These are phyloP conservation scores for Cryptococcus depauperatus DNA, from an alignment of 1,284 basidiomycete species.

Conservation along the genomic window DNA sequence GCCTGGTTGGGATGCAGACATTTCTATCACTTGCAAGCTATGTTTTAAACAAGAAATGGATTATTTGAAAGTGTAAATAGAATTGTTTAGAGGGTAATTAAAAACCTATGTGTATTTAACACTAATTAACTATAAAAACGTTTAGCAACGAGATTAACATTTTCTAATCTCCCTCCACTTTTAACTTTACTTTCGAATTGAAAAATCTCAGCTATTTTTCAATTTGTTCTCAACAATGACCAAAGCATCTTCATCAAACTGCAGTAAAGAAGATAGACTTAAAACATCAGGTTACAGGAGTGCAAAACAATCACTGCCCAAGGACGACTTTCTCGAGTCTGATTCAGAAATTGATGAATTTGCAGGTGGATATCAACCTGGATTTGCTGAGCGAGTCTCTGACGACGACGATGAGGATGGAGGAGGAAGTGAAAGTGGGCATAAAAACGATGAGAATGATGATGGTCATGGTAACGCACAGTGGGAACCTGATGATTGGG, in stretches of 20 bases:
- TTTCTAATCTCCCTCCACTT: background rate
- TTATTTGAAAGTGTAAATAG: too few species aligned
- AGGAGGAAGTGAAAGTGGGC: conserved; percentile 46
- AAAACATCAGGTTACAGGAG: background rate
- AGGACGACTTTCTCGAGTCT: conserved; percentile 31
- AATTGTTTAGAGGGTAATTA: too few species aligned
- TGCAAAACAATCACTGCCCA: conserved; percentile 4
- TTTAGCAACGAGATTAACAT: background rate
- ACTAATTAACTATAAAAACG: conserved; percentile 3
- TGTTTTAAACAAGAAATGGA: background rate
- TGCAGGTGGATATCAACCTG: conserved; percentile 30
- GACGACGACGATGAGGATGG: conserved; percentile 18
- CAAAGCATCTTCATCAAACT: conserved; percentile 5
- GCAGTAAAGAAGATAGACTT: background rate
- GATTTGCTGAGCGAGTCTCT: conserved; percentile 1
- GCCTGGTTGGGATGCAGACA: conserved; percentile 14
- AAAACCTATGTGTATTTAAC: too few species aligned
- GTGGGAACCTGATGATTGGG: conserved; percentile 42
- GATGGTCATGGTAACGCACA: conserved; percentile 31
- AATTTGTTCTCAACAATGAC: conserved; percentile 3
- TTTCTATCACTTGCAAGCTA: background rate
- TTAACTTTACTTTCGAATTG: too few species aligned
- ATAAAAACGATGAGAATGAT: conserved; percentile 46
- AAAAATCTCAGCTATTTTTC: too few species aligned
- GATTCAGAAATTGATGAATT: conserved; percentile 44